Conservation (phyloP, 1,284 basidiomycete species). For the Cerrena zonata region DNA sequence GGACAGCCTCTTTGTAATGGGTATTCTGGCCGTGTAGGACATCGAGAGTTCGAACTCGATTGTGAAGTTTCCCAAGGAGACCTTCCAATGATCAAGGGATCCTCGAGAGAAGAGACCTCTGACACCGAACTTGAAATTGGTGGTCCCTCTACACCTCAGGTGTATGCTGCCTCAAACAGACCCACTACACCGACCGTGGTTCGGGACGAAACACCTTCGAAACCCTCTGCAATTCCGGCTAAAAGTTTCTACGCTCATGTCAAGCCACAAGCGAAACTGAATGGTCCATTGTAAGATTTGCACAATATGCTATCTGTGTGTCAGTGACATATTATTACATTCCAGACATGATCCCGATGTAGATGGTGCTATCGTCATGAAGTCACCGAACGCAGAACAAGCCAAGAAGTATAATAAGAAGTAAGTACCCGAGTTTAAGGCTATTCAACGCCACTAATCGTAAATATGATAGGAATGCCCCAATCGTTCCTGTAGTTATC, state of each 20-base stretch:
- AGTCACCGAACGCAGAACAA: slow-evolving; percentile 66
- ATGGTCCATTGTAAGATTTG: slow-evolving; percentile 44
- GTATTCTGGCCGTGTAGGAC: slow-evolving; percentile 46
- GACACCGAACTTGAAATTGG: slow-evolving; percentile 26
- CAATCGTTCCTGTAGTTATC: slow-evolving; percentile 84
- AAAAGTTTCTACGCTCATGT: slow-evolving; percentile 52
- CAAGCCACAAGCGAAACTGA: slow-evolving; percentile 37
- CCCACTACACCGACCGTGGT: not conserved
- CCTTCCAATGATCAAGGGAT: slow-evolving; percentile 42
- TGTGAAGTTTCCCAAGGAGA: slow-evolving; percentile 40
- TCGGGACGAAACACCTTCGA: slow-evolving; percentile 7
- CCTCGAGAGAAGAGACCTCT: slow-evolving; percentile 21
- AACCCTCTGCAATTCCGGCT: slow-evolving; percentile 37
- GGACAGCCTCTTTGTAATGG: slow-evolving; percentile 46
- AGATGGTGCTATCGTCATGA: slow-evolving; percentile 83
- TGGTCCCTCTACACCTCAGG: slow-evolving; percentile 13
- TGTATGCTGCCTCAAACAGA: slow-evolving; percentile 11
- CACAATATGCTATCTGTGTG: slow-evolving; percentile 4
- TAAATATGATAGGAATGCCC: slow-evolving; percentile 43
- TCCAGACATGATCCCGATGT: slow-evolving; percentile 73
- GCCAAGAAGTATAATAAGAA: slow-evolving; percentile 66
- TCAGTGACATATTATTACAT: slow-evolving; percentile 14
- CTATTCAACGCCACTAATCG: slow-evolving; percentile 6
- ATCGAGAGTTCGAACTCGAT: slow-evolving; percentile 62
- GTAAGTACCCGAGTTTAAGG: slow-evolving; percentile 35